phyloP scores from a whole-genome alignment of 2,329 filamentous ascomycete species.

The Teratosphaeriaceae sp. region DNA sequence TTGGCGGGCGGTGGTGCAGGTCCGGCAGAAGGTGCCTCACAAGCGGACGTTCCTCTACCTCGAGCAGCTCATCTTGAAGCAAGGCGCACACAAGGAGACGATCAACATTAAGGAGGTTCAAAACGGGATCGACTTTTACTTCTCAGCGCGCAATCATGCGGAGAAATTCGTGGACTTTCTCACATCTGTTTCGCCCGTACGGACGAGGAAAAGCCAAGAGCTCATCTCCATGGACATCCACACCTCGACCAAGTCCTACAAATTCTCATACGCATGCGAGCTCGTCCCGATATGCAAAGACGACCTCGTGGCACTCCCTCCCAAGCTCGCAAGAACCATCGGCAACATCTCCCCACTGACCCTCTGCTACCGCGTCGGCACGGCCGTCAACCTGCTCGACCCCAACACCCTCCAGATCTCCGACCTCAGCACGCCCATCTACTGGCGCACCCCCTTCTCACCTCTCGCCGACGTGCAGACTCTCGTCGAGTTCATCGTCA shows the following conservation, averaged over 20 bases:
- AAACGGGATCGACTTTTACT: constrained; percentile 96
- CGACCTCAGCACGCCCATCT: constrained; percentile 73
- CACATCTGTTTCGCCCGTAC: constrained; percentile 70
- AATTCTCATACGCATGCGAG: constrained; percentile 86
- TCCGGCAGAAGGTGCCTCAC: constrained; percentile 93
- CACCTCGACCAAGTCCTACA: constrained; percentile 85
- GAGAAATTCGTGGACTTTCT: constrained; percentile 91
- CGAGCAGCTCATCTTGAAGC: constrained; percentile 93
- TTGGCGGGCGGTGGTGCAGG: constrained; percentile 89
- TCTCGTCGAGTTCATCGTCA: constrained; percentile 85
- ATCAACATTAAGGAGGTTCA: constrained; percentile 98
- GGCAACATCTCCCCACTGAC: constrained; percentile 85
- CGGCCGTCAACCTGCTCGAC: constrained; percentile 82
- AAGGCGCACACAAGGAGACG: constrained; percentile 82
- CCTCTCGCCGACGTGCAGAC: constrained; percentile 78
- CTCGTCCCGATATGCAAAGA: constrained; percentile 95
- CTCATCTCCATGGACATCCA: constrained; percentile 91
- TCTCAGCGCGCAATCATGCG: constrained; percentile 79
- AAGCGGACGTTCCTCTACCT: constrained; percentile 81
- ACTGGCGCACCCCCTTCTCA: constrained; percentile 85
- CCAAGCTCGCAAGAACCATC: constrained; percentile 76
- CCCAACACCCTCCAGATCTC: constrained; percentile 85
- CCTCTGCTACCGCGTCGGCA: constrained; percentile 83
- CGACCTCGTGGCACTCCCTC: constrained; percentile 86
- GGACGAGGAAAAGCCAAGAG: constrained; percentile 79